phyloP scores from a whole-genome alignment of 164 flowering plant species.

The Platanus orientalis region DNA sequence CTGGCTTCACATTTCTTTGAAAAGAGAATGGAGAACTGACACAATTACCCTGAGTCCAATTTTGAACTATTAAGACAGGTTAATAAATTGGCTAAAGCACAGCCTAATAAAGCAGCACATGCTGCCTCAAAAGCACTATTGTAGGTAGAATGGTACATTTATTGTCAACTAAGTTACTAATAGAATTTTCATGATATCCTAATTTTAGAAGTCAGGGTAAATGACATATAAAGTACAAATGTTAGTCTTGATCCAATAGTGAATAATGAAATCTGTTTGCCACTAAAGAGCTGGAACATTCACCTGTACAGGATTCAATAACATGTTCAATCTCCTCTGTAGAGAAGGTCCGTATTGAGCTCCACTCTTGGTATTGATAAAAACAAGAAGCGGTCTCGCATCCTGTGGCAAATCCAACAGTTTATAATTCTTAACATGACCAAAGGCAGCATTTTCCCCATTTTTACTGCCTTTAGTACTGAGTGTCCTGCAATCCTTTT shows the following conservation, averaged over 20 bases:
- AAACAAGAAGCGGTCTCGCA: constrained; percentile 71
- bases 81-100: no score
- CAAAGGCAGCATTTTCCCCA: constrained; percentile 16
- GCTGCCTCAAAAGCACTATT: no score
- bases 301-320: constrained; percentile 83
- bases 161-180: no score
- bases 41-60: no score
- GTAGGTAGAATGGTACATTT: no score
- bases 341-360: constrained; percentile 59
- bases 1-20: no score
- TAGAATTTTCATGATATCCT: background rate
- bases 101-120: no score
- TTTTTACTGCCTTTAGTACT: constrained; percentile 22
- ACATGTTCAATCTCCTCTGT: constrained; percentile 52
- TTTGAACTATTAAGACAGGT: no score
- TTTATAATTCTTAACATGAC: constrained; percentile 33
- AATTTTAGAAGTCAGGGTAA: background rate
- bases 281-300: constrained; percentile 7
- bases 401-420: constrained; percentile 59
- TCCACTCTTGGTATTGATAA: constrained; percentile 76
- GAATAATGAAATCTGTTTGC: background rate
- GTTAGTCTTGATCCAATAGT: background rate
- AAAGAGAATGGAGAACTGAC: no score
- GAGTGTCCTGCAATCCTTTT: constrained; percentile 17
- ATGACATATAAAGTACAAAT: background rate